phyloP scores from a whole-genome alignment of 2,329 filamentous ascomycete genomes.

The Talaromyces rugulosus region DNA sequence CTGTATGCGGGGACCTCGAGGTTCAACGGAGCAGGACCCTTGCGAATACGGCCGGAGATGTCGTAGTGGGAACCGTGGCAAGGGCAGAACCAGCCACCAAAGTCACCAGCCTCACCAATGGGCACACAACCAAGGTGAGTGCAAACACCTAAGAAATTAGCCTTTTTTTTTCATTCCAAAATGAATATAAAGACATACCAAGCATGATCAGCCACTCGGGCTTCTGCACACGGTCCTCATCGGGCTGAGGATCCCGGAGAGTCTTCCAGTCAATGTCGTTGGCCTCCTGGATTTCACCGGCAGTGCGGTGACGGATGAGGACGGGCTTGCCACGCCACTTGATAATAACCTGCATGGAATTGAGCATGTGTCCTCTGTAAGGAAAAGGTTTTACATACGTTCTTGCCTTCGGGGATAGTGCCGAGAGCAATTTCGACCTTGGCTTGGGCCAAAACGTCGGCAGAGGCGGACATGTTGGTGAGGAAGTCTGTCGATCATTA shows the following conservation, averaged over 20 bases:
- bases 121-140: constrained; percentile 98
- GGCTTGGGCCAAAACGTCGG: constrained; percentile 96
- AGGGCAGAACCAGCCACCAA: constrained; percentile 98
- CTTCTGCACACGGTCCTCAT: constrained; percentile 92
- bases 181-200: constrained; percentile 52
- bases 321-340: constrained; percentile 99
- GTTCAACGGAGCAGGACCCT: constrained; percentile 94
- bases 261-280: constrained; percentile 77
- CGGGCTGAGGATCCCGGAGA: constrained; percentile 86
- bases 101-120: constrained; percentile 98
- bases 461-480: constrained; percentile 99
- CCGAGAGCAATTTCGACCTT: constrained; percentile 97
- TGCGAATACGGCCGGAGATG: constrained; percentile 96
- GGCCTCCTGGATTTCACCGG: constrained; percentile 89
- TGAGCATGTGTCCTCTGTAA: background rate
- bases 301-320: constrained; percentile 97
- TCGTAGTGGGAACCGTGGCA: constrained; percentile 99
- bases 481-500: constrained; percentile 72
- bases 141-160: constrained; percentile 73
- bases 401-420: constrained; percentile 97
- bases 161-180: constrained; percentile 8
- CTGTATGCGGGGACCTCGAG: constrained; percentile 90
- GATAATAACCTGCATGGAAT: constrained; percentile 73
- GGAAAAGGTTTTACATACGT: constrained; percentile 60
- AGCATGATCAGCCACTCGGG: constrained; percentile 99